Conservation (phyloP, 2,329 filamentous ascomycete species). For the Fonsecaea nubica region DNA sequence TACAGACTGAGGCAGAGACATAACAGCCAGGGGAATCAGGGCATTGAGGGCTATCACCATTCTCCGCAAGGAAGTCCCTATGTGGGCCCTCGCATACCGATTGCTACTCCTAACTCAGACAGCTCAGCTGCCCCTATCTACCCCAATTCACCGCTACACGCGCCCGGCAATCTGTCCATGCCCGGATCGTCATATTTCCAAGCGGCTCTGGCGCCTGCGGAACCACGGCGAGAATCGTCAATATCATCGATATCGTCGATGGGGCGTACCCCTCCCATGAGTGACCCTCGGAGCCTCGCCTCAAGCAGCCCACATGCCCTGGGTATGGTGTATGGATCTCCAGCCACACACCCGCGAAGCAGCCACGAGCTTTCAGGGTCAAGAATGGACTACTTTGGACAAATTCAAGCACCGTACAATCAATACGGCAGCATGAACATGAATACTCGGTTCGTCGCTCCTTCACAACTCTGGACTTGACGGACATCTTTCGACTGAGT, state of each 20-base stretch:
- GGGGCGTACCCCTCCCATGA: slow-evolving; percentile 42
- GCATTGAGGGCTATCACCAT: slow-evolving; percentile 32
- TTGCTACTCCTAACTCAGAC: slow-evolving; percentile 31
- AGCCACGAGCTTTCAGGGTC: slow-evolving; percentile 29
- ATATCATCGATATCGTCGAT: slow-evolving; percentile 43
- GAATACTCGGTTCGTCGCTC: slow-evolving; percentile 41
- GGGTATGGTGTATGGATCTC: slow-evolving; percentile 32
- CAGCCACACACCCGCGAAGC: slow-evolving; percentile 28
- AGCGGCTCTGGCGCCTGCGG: slow-evolving; percentile 28
- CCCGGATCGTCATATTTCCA: slow-evolving; percentile 47
- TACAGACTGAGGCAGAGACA: slow-evolving; percentile 71
- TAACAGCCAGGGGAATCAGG: slow-evolving; percentile 32
- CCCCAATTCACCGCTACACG: slow-evolving; percentile 50
- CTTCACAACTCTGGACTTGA: slow-evolving; percentile 40
- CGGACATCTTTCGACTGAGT: slow-evolving; percentile 35
- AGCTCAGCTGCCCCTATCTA: slow-evolving; percentile 43
- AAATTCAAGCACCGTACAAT: slow-evolving; percentile 35
- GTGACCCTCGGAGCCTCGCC: slow-evolving; percentile 29
- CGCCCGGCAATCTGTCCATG: slow-evolving; percentile 48
- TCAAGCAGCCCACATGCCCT: slow-evolving; percentile 34
- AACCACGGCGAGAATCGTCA: slow-evolving; percentile 46
- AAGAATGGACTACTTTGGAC: slow-evolving; percentile 39
- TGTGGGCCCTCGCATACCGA: slow-evolving; percentile 25
- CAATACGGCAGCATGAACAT: slow-evolving; percentile 39
- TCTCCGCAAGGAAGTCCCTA: slow-evolving; percentile 39